Evolutionary conservation across 257 asterid genomes (phyloP).

Genomic region (Henckelia pumila): DNA sequence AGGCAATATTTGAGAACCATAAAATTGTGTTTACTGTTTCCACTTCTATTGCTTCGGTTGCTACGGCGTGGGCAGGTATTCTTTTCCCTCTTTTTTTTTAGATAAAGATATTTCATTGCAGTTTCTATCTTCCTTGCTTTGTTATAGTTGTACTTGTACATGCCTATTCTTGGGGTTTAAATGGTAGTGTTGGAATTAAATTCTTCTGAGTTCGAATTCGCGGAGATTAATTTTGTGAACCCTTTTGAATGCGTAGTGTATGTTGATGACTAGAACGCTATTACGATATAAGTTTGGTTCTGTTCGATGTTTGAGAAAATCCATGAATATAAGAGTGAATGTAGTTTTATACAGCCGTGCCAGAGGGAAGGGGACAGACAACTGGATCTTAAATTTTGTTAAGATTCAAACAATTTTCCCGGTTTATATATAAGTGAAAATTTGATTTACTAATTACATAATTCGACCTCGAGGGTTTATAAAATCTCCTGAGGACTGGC

Average conservation of each 20-base stretch:
- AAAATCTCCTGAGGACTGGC: too few relatives aligned
- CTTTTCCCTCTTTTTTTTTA: not conserved
- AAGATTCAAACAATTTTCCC: too few relatives aligned
- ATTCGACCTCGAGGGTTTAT: too few relatives aligned
- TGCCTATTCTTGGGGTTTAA: slow-evolving; percentile 1
- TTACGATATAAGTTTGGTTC: not conserved
- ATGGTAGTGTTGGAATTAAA: slow-evolving; percentile 18
- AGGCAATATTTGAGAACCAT: slow-evolving; percentile 91
- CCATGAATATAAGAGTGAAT: not conserved
- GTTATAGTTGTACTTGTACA: not conserved
- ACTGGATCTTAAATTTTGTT: too few relatives aligned
- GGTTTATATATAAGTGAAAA: too few relatives aligned
- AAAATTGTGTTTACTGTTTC: slow-evolving; percentile 75
- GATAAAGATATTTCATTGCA: slow-evolving; percentile 8
- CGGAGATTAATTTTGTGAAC: not conserved
- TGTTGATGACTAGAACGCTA: not conserved
- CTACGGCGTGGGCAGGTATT: slow-evolving; percentile 84
- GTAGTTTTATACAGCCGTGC: not conserved
- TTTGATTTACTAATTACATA: not conserved
- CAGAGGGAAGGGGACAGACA: not conserved
- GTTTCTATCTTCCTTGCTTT: not conserved
- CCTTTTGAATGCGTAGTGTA: too few relatives aligned
- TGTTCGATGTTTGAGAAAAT: not conserved
- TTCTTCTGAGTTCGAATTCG: slow-evolving; percentile 5
- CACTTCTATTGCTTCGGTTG: slow-evolving; percentile 82